Evolutionary conservation across 2,329 filamentous ascomycete species (phyloP), one percentile per base, ranked within the genome.

Genomic region (Calonectria hongkongensis): DNA sequence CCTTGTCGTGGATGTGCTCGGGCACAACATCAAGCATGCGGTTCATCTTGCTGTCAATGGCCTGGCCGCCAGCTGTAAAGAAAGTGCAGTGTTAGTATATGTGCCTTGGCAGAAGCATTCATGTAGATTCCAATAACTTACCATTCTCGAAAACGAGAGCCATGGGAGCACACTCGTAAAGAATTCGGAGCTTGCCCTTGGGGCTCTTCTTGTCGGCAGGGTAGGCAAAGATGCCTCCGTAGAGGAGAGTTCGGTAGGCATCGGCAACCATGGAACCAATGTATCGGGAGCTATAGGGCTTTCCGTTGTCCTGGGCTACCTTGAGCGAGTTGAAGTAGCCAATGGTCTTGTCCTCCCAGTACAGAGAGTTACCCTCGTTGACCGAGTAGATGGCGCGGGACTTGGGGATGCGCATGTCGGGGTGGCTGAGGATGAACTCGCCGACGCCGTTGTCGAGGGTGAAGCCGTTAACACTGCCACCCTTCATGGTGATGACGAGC

Each of bases 121-220:
- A 8, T 45, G 18, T n/a, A n/a, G 28, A 21, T 10, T 51, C 13
- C 9, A 15, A 18, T 36, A 8, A 88, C 93, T 86, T 85, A 96
- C 94, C 97, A 86, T 99, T 98, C 87, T 99, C 97, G 85, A 99
- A 98, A 8, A 99, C 91, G 93, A 98, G 94, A 28, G 97, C 97
- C 97, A 99, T 99, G 47, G 97, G 97, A 16, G 97, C 97, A 83
- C 97, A 99, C 88, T 99, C 97, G 86, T 99, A 99, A 80, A 99
- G 85, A 78, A 99, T 99, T 77, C 97, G 91, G 78, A 99, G 90
- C 89, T 99, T 99, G 79, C 97, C 97, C 92, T 98, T 99, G 76
- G 96, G 95, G 82, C 94, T 98, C 92, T 99, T 98, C 89, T 96
- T 97, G 83, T 99, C 97, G 16, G 96, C 95, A 0, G 97, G 97